phyloP scores from a whole-genome alignment of 331 rosid species.

The Dryas integrifolia region DNA sequence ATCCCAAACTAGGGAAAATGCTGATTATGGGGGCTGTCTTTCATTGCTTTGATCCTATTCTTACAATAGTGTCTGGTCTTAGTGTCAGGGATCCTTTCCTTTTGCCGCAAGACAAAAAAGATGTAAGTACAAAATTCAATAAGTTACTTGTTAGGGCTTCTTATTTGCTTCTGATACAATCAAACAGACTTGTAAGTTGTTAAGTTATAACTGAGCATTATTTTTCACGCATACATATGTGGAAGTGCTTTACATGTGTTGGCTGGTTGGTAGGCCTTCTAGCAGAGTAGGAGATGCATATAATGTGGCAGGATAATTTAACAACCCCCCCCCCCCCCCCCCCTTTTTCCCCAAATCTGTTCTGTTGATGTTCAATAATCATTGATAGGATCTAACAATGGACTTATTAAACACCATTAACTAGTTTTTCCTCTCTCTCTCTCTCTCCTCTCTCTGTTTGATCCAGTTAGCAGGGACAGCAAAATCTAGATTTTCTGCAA shows the following conservation, averaged over 20 bases:
- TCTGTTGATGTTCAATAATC: not conserved
- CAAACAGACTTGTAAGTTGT: not conserved
- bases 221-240: too few relatives aligned
- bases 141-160: constrained; percentile 20
- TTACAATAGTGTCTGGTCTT: constrained; percentile 84
- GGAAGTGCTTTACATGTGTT: too few relatives aligned
- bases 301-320: too few relatives aligned
- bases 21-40: constrained; percentile 90
- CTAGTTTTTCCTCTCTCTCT: not conserved
- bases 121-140: constrained; percentile 52
- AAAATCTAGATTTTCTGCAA: constrained; percentile 93
- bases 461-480: constrained; percentile 94
- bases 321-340: too few relatives aligned
- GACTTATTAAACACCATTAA: not conserved
- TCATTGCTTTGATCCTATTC: constrained; percentile 97
- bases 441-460: constrained; percentile 21
- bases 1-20: constrained; percentile 98
- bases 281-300: too few relatives aligned
- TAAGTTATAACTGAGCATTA: not conserved
- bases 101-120: constrained; percentile 94
- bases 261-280: too few relatives aligned
- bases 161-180: not conserved
- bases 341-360: too few relatives aligned
- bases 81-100: constrained; percentile 98
- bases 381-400: not conserved